Percentiles rank a stretch among this genome's conserved stretches.
phyloP scores from a whole-genome alignment of 1,139 yeast genomes.

The Pneumocystis wakefieldiae region DNA sequence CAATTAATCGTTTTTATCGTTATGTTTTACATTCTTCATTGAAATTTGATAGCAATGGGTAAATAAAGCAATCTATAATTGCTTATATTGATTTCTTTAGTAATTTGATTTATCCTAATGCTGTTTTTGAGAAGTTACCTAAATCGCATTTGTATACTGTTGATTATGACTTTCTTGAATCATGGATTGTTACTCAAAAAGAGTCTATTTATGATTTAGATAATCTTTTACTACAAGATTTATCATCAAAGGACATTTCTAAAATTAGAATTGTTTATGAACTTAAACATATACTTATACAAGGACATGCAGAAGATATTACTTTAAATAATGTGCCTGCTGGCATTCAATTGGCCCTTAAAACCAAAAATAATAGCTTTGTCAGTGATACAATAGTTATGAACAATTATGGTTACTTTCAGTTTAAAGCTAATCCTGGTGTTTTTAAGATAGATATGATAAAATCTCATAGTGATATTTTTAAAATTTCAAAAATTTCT shows the following conservation, averaged over 20 bases:
- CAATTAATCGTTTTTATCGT: conserved; percentile 46
- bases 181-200: conserved; percentile 48
- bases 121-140: conserved; percentile 32
- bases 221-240: conserved; percentile 32
- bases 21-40: conserved; percentile 32
- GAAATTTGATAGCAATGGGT: conserved; percentile 31
- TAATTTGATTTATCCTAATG: conserved; percentile 17
- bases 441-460: conserved; percentile 38
- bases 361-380: conserved; percentile 15
- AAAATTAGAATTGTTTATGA: conserved; percentile 33
- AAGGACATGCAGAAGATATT: conserved; percentile 51
- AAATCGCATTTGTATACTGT: conserved; percentile 37
- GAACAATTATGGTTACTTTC: conserved; percentile 65
- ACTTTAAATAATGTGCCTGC: conserved; percentile 29
- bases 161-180: conserved; percentile 46
- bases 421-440: conserved; percentile 58
- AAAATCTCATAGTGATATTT: conserved; percentile 29
- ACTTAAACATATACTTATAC: conserved; percentile 41
- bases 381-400: conserved; percentile 48
- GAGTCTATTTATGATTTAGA: conserved; percentile 44
- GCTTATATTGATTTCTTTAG: not conserved
- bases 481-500: conserved; percentile 24
- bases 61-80: not conserved
- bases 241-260: conserved; percentile 19
- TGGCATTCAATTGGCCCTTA: conserved; percentile 38